Conservation (phyloP, 2,329 filamentous ascomycete genomes). For the Nemania bipapillata region DNA sequence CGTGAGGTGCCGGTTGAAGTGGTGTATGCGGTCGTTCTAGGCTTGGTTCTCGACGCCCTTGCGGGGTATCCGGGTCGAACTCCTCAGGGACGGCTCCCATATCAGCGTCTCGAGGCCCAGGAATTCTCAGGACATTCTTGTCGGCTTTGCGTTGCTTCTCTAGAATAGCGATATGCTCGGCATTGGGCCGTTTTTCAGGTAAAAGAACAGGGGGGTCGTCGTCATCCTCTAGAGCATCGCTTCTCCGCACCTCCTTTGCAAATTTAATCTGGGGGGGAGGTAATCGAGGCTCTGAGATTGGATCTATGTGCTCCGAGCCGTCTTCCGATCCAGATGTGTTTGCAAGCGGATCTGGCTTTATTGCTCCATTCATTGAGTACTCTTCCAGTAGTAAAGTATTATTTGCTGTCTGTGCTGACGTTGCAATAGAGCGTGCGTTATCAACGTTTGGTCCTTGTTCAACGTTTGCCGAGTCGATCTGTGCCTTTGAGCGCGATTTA, state of each 20-base stretch:
- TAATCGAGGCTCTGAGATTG: conserved; percentile 29
- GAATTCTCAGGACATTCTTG: conserved; percentile 83
- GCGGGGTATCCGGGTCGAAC: conserved; percentile 52
- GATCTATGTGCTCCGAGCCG: conserved; percentile 33
- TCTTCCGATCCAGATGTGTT: conserved; percentile 39
- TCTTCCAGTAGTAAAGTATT: conserved; percentile 66
- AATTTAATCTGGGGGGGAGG: conserved; percentile 69
- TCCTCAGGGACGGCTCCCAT: conserved; percentile 76
- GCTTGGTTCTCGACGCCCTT: conserved; percentile 50
- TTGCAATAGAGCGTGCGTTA: conserved; percentile 69
- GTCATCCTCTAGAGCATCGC: conserved; percentile 62
- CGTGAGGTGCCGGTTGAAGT: conserved; percentile 38
- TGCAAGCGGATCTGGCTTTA: conserved; percentile 38
- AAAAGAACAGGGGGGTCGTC: conserved; percentile 61
- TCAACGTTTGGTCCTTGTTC: conserved; percentile 73
- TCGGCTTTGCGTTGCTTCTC: conserved; percentile 81
- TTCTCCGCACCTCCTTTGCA: conserved; percentile 58
- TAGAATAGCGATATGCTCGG: conserved; percentile 88
- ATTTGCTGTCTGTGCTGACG: conserved; percentile 68
- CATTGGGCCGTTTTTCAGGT: conserved; percentile 66
- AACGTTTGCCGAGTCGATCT: conserved; percentile 58
- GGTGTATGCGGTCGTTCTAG: conserved; percentile 36
- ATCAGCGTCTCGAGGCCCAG: conserved; percentile 90
- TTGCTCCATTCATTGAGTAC: conserved; percentile 50
- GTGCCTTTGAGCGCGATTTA: conserved; percentile 67